Evolutionary conservation across 495 filamentous ascomycete species (phyloP).

Genomic region (Xylaria nigripes): DNA sequence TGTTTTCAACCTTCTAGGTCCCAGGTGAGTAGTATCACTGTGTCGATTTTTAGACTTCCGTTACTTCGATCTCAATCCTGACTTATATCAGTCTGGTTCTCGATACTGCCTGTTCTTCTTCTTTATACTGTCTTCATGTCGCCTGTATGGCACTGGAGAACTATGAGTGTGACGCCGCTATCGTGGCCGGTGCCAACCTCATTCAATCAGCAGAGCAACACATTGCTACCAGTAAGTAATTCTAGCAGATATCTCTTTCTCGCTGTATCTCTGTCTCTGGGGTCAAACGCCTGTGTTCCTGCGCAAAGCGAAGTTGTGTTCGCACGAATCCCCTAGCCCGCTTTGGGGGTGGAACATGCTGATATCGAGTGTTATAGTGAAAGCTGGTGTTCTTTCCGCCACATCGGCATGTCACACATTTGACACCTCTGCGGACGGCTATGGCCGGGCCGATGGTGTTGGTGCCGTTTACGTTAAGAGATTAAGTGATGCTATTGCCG

Average conservation of each 20-base stretch:
- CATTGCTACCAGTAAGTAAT: slow-evolving; percentile 18
- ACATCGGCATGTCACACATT: slow-evolving; percentile 37
- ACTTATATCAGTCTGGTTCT: slow-evolving; percentile 36
- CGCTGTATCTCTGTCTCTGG: no score
- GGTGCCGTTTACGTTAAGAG: slow-evolving; percentile 50
- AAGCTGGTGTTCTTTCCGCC: slow-evolving; percentile 35
- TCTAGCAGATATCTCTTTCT: not conserved
- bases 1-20: slow-evolving; percentile 44
- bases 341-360: no score
- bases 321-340: no score
- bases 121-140: slow-evolving; percentile 40
- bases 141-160: slow-evolving; percentile 31
- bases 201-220: slow-evolving; percentile 32
- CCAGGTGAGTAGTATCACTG: slow-evolving; percentile 18
- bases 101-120: slow-evolving; percentile 50
- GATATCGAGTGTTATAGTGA: slow-evolving; percentile 6
- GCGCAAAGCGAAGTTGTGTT: not conserved
- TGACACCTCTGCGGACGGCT: slow-evolving; percentile 53
- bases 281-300: not conserved
- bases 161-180: slow-evolving; percentile 25
- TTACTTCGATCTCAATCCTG: not conserved
- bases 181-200: slow-evolving; percentile 31
- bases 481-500: slow-evolving; percentile 43
- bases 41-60: not conserved
- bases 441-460: slow-evolving; percentile 52